These are phyloP conservation scores for Hysterangium stoloniferum DNA, from an alignment of 768 basidiomycete species.

Conservation along the genomic window DNA sequence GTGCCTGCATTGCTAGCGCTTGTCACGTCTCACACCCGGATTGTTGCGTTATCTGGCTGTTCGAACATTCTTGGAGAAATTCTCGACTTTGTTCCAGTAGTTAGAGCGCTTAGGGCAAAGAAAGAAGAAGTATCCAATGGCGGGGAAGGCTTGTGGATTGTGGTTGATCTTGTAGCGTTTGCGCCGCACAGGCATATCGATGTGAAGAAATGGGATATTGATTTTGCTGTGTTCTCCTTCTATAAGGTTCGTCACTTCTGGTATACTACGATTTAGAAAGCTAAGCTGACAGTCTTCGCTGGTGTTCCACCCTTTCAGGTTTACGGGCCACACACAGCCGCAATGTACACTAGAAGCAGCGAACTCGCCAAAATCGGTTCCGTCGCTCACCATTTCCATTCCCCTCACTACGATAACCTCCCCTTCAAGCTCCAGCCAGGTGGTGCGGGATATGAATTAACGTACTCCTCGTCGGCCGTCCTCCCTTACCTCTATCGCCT, in stretches of 20 bases:
- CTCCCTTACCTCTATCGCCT: constrained; percentile 58
- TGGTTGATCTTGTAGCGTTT: constrained; percentile 73
- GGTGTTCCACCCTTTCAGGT: constrained; percentile 40
- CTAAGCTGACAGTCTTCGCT: too few species aligned
- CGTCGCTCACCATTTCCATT: constrained; percentile 66
- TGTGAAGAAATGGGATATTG: constrained; percentile 70
- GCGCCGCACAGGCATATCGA: constrained; percentile 68
- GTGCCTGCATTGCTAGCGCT: constrained; percentile 46
- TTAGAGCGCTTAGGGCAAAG: constrained; percentile 40
- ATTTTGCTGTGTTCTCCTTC: constrained; percentile 62
- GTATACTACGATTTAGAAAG: too few species aligned
- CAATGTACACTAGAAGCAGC: constrained; percentile 48
- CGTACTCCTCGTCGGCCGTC: constrained; percentile 52
- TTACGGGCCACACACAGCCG: constrained; percentile 67
- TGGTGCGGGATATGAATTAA: constrained; percentile 67
- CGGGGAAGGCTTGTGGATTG: constrained; percentile 23
- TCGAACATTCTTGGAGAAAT: constrained; percentile 70
- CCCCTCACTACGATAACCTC: constrained; percentile 26
- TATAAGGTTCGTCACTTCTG: constrained; percentile 53
- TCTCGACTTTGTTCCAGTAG: constrained; percentile 51
- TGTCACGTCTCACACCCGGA: constrained; percentile 55
- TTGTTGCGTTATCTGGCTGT: constrained; percentile 67
- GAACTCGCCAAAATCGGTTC: constrained; percentile 42
- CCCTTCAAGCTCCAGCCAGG: constrained; percentile 65
- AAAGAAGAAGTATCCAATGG: constrained; percentile 43